Base-by-base conservation (phyloP, 2,329 filamentous ascomycete genomes). In the Colletotrichum sublineola region DNA sequence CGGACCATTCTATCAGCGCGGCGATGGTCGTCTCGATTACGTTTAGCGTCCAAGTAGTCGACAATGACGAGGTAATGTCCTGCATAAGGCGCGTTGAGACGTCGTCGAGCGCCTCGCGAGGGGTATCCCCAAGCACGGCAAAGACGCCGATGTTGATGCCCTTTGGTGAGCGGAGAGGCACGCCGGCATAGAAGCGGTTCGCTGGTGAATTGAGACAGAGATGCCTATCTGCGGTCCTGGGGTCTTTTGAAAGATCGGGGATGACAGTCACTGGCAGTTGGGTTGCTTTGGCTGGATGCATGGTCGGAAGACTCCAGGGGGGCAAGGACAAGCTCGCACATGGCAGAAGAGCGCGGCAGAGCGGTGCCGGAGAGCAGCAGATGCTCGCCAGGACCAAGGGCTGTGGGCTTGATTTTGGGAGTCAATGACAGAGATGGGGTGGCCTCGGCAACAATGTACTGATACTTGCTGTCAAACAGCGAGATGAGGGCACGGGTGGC, bases 361-460 rank as follows among this genome's bases (percentile, higher is more conserved):
- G 77, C 76, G 1, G 76, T 78, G 0, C 79, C 78, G 58, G 78
- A 77, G 1, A 80, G 75, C 74, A 76, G 75, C 2, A 78, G 36
- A 15, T 73, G 36, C 7, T 74, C 67, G 2, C 67, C 71, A 0
- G 38, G 4, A 46, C 31, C n/a, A 33, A 24, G 3, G 2, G 52
- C 53, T 33, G 65, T 64, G 9, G 74, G 52, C 31, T 77, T 74
- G 65, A 79, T 55, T 77, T 75, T 77, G 74, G 67, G 80, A 56
- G 78, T 75, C 3, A 88, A 75, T 0, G 81, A 81, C 1, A 83
- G 77, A 1, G 79, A 80, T 0, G 81, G 80, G 0, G 86, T 86
- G 3, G 86, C 85, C 73, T 89, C 87, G 63, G 86, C 86, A 20
- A 89, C 77, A 20, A 89, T 78, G 71, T 87, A 83, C 72, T 89